Evolutionary conservation across 768 basidiomycete genomes (phyloP), one percentile per base, ranked within the genome.

Genomic region (Lyophyllum shimeji): DNA sequence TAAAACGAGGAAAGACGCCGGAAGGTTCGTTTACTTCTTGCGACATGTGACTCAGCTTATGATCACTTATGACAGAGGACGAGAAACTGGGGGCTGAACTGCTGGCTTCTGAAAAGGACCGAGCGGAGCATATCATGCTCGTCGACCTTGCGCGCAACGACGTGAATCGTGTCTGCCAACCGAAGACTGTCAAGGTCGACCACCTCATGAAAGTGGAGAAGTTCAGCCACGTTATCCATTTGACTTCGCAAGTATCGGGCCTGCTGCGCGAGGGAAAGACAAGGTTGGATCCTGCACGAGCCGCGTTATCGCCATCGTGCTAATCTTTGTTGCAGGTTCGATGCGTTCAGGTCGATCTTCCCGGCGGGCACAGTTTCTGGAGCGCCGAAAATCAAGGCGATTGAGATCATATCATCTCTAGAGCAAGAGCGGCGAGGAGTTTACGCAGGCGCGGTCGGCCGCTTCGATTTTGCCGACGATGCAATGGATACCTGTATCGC

Each of bases 401-500:
- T 99, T 59, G 93, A 99, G 70, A 86, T 99, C 40, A 76, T 99
- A 25, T 87, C 87, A 5, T 85, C 84, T 18, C 73, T 98, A 47
- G 97, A 98, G 69, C 81, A 87, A 64, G 93, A 98, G 71, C 84
- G 86, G 23, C 84, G 97, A 34, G 95, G 95, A 23, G 88, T 98
- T 15, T 99, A 99, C 63, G 97, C 95, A 7, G 97, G 97, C 27
- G 97, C 93, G 2, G 95, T 98, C 15, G 97, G 97, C n/a, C 86
- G 94, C 50, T 98, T 95, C 70, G 95, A 98, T 71, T 98, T 98
- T 71, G 91, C 93, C 2, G 77, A 84, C 23, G 92, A 98, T 68
- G 88, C 89, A 66, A 93, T 98, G 90, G 97, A 99, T 70, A 97
- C 93, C 0, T 98, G 96, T 73, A 99, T 99, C 65, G 96, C 97